Evolutionary conservation across 495 filamentous ascomycete species (phyloP).

Genomic region (Penicillium manginii): DNA sequence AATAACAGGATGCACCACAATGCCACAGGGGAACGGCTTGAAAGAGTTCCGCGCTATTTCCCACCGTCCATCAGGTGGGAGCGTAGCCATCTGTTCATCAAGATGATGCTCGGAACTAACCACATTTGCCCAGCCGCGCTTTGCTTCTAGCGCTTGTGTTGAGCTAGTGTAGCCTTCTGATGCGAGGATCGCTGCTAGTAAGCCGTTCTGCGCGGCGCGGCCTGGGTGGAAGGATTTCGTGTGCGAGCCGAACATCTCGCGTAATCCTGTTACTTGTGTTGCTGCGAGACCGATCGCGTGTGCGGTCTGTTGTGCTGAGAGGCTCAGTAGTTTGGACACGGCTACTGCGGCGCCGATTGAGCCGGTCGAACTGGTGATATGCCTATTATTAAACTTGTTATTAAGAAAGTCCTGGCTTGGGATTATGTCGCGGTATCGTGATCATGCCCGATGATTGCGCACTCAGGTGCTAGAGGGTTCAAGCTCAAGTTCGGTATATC

Average conservation of each 20-base stretch:
- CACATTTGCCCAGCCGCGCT: constrained; percentile 58
- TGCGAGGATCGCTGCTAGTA: constrained; percentile 54
- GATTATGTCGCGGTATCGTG: neutral
- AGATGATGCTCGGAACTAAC: constrained; percentile 32
- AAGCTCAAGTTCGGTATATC: no score
- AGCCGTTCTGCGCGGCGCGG: constrained; percentile 53
- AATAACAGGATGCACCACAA: constrained; percentile 60
- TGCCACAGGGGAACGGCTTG: constrained; percentile 61
- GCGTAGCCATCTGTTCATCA: constrained; percentile 12
- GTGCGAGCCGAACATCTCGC: constrained; percentile 58
- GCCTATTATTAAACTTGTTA: constrained; percentile 20
- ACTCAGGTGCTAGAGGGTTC: no score
- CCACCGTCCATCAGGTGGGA: constrained; percentile 36
- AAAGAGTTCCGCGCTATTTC: constrained; percentile 57
- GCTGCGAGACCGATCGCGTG: constrained; percentile 57
- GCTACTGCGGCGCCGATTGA: constrained; percentile 55
- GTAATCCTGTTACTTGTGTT: constrained; percentile 55
- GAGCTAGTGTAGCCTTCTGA: constrained; percentile 52
- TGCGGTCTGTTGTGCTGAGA: constrained; percentile 41
- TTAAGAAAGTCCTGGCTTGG: neutral
- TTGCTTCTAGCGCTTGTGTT: constrained; percentile 51
- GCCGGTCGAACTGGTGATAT: constrained; percentile 57
- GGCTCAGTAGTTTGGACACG: constrained; percentile 47
- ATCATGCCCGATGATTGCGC: no score
- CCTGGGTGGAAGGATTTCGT: constrained; percentile 60